Base-by-base conservation (phyloP, 305 asterid species). In the Fraxinus angustifolia region DNA sequence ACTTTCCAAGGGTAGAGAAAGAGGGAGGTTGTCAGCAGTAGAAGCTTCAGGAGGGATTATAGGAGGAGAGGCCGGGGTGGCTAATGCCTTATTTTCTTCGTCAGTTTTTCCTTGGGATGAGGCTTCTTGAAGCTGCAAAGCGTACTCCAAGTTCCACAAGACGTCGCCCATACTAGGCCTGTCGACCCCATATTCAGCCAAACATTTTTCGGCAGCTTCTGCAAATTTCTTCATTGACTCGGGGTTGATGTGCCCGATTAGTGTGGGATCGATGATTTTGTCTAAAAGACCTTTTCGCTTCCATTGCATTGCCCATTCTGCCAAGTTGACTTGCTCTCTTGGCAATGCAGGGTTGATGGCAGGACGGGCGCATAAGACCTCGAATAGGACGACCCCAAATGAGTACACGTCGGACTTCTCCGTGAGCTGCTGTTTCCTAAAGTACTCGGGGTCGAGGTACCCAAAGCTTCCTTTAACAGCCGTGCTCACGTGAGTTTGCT, bases 251-350 rank as follows among this genome's bases (percentile, higher is more conserved):
- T 89, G 85, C 3, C 86, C 91, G 0, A 79, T 88, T 30, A 91
- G 87, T n/a, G 74, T 86, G 14, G 92, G 89, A 80, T 91, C 93
- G 1, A 90, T 89, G 79, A 91, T 90, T 83, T 88, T 91, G 17
- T 89, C 93, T 34, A 91, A 42, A 28, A 90, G 33, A 4, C 94
- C 97, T 79, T 91, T 95, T 79, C 94, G 86, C 88, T 94, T 92
- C 94, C 97, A 94, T 78, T 95, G 97, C 97, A 94, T 87, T 6
- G 93, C 99, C 97, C 98, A 95, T 56, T 95, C 99, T 0, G 99
- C 99, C 77, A 95, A 79, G 86, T 94, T 95, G 85, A 94, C 98
- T 88, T 95, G 98, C 83, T 95, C 99, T 65, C 97, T 85, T 0
- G 98, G 95, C 83, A 94, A 80, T 2, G 94, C 81, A 0, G 97